Evolutionary conservation across 306 rosid species (phyloP).

Genomic region (Begonia loranthoides): DNA sequence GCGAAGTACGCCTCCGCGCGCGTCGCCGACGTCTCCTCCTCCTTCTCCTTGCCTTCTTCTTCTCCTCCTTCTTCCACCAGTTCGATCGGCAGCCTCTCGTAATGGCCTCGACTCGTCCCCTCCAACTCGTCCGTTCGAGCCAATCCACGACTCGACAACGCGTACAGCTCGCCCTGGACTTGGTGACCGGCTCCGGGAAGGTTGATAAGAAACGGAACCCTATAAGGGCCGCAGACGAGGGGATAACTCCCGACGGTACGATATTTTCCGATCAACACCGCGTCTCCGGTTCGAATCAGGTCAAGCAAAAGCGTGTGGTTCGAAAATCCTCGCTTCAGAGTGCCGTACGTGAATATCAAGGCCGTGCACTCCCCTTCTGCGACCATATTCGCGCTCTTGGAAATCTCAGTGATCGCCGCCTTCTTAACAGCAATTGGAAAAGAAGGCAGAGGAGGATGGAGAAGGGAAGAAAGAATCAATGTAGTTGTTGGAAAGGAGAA

Average conservation of each 20-base stretch:
- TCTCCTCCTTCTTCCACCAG: slow-evolving; percentile 3
- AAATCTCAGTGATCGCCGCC: too few relatives aligned
- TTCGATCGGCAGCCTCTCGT: slow-evolving; percentile 41
- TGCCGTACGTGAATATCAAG: slow-evolving; percentile 62
- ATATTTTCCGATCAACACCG: slow-evolving; percentile 37
- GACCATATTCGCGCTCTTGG: slow-evolving; percentile 1
- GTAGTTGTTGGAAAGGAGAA: too few relatives aligned
- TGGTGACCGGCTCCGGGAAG: slow-evolving; percentile 41
- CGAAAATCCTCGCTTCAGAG: slow-evolving; percentile 46
- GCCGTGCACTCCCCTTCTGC: slow-evolving; percentile 7
- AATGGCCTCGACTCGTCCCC: slow-evolving; percentile 50
- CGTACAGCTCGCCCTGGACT: slow-evolving; percentile 59
- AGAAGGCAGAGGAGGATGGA: too few relatives aligned
- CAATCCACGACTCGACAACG: slow-evolving; percentile 33
- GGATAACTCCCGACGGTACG: slow-evolving; percentile 32
- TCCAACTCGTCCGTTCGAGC: slow-evolving; percentile 46
- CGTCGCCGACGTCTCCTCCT: slow-evolving; percentile 2
- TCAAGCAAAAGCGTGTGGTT: slow-evolving; percentile 57
- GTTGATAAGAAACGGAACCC: slow-evolving; percentile 64
- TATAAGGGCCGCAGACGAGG: slow-evolving; percentile 64
- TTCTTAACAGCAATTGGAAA: too few relatives aligned
- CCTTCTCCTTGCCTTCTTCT: not conserved
- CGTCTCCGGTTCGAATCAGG: slow-evolving; percentile 47
- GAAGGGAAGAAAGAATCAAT: too few relatives aligned
- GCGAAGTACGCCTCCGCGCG: slow-evolving; percentile 61